Evolutionary conservation across 2,329 filamentous ascomycete species (phyloP).

Genomic region (Metarhizium anisopliae): DNA sequence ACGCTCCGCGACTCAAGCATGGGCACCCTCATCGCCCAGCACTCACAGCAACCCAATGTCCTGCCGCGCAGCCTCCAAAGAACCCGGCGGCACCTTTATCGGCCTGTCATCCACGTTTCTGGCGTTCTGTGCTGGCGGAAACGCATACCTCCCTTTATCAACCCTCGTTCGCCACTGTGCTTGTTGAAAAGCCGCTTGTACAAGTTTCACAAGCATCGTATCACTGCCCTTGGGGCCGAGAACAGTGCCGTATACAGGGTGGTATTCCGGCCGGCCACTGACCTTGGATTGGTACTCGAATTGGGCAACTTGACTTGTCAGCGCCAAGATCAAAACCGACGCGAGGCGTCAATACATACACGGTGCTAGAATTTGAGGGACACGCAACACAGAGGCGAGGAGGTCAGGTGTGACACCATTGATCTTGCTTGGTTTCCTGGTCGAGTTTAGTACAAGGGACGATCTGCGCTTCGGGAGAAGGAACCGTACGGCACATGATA

Average conservation of each 20-base stretch:
- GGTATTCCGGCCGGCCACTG: conserved; percentile 18
- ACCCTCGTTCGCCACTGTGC: conserved; percentile 20
- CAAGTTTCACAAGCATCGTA: conserved; percentile 15
- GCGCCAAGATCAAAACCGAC: neutral
- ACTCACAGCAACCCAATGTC: neutral
- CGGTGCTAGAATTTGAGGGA: conserved; percentile 23
- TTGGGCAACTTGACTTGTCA: conserved; percentile 18
- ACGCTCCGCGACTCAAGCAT: too few species aligned
- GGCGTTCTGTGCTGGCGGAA: conserved; percentile 14
- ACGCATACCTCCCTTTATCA: conserved; percentile 18
- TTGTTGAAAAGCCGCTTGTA: conserved; percentile 18
- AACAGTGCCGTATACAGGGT: conserved; percentile 21
- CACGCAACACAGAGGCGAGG: conserved; percentile 19
- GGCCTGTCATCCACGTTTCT: conserved; percentile 7
- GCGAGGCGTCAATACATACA: conserved; percentile 17
- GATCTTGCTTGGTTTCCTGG: conserved; percentile 6
- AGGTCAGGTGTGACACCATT: conserved; percentile 17
- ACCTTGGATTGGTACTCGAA: conserved; percentile 20
- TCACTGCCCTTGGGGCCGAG: conserved; percentile 19
- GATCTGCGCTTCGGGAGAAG: neutral
- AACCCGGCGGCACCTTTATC: neutral
- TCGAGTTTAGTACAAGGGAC: neutral
- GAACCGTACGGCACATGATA: conserved; percentile 10
- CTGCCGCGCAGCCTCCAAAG: neutral
- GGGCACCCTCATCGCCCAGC: too few species aligned